Conservation (phyloP, 1,284 basidiomycete genomes). For the Pseudozyma flocculosa region DNA sequence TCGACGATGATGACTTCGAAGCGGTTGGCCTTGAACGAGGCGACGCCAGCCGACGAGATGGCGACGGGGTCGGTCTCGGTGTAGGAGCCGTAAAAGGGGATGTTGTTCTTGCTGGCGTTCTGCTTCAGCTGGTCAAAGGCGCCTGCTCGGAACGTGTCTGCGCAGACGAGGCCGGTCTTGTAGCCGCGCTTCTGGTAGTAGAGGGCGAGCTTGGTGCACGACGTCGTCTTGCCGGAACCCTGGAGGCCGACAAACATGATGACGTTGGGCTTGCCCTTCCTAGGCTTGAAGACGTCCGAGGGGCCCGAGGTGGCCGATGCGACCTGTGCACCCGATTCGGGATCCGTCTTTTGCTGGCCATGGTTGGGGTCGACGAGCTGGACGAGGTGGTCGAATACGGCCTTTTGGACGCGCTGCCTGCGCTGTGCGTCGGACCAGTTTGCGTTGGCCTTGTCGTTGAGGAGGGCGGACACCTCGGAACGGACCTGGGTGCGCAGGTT, state of each 20-base stretch:
- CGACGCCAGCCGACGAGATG: slow-evolving; percentile 89
- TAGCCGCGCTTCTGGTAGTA: slow-evolving; percentile 97
- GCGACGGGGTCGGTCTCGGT: slow-evolving; percentile 97
- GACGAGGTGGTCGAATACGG: slow-evolving; percentile 96
- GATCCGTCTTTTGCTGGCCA: slow-evolving; percentile 35
- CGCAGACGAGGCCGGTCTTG: slow-evolving; percentile 97
- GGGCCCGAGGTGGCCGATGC: slow-evolving; percentile 20
- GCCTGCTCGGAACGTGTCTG: slow-evolving; percentile 98
- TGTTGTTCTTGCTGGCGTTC: slow-evolving; percentile 94
- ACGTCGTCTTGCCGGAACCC: slow-evolving; percentile 98
- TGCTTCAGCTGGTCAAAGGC: slow-evolving; percentile 94
- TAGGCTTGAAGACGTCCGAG: slow-evolving; percentile 78
- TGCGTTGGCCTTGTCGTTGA: slow-evolving; percentile 50
- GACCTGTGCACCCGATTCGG: slow-evolving; percentile 22
- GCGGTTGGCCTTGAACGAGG: slow-evolving; percentile 94
- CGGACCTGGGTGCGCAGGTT: slow-evolving; percentile 78
- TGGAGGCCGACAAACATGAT: slow-evolving; percentile 72
- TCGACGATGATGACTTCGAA: slow-evolving; percentile 99
- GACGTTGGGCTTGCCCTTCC: slow-evolving; percentile 90
- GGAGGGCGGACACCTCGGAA: slow-evolving; percentile 67
- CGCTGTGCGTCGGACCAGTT: slow-evolving; percentile 46
- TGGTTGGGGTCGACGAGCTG: slow-evolving; percentile 75
- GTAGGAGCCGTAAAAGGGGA: slow-evolving; percentile 98
- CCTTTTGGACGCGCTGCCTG: slow-evolving; percentile 49
- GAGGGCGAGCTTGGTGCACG: slow-evolving; percentile 74